A percentile compares a stretch with the other conserved stretches of the same genome.
Evolutionary conservation across 1,284 basidiomycete species (phyloP).

Genomic region (Flammula alnicola): DNA sequence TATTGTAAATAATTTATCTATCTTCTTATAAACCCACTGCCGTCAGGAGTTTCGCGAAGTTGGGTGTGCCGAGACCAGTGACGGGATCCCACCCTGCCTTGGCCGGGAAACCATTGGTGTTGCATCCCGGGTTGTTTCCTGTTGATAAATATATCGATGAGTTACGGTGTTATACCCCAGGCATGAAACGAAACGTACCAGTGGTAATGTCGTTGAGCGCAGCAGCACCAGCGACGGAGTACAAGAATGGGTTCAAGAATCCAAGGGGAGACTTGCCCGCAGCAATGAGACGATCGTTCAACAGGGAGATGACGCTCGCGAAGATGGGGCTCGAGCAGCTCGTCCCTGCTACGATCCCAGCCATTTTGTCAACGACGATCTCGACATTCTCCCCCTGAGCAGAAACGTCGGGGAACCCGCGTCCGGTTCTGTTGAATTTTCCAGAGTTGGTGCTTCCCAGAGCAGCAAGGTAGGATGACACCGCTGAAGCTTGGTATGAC

Average conservation of each 20-base stretch:
- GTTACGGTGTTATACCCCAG: neutral
- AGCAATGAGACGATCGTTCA: constrained; percentile 22
- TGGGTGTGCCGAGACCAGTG: constrained; percentile 36
- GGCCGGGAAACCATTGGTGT: constrained; percentile 32
- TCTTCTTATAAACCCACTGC: constrained; percentile 5
- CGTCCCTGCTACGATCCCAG: constrained; percentile 20
- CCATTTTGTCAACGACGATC: constrained; percentile 18
- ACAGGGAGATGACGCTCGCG: constrained; percentile 25
- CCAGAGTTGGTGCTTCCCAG: constrained; percentile 36
- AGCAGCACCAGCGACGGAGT: constrained; percentile 22
- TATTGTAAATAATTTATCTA: neutral
- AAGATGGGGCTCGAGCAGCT: constrained; percentile 25
- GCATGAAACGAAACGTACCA: constrained; percentile 15
- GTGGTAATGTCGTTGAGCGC: constrained; percentile 32
- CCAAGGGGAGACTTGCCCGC: constrained; percentile 23
- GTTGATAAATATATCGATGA: neutral
- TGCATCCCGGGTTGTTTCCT: constrained; percentile 33
- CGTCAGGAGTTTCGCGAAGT: constrained; percentile 25
- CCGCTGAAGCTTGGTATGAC: constrained; percentile 38
- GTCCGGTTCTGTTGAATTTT: constrained; percentile 23
- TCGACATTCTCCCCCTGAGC: constrained; percentile 19
- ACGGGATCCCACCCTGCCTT: constrained; percentile 35
- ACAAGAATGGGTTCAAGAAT: constrained; percentile 29
- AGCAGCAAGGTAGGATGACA: constrained; percentile 34
- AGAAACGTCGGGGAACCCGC: constrained; percentile 26